Evolutionary conservation across 257 asterid species (phyloP).

Genomic region (Nicotiana knightiana): DNA sequence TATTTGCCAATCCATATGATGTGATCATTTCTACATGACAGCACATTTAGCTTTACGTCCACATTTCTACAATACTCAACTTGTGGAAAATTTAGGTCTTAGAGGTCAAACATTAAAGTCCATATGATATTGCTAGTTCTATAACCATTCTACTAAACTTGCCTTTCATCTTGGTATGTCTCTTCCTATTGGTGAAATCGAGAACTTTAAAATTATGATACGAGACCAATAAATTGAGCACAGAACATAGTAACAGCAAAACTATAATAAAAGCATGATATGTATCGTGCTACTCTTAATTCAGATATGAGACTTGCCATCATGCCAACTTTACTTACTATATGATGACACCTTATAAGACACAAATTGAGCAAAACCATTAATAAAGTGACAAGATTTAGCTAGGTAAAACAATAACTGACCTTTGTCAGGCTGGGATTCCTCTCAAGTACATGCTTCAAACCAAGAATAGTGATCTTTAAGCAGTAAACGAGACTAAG

Average conservation of each 20-base stretch:
- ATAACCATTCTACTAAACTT: too few species aligned
- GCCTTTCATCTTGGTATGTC: too few species aligned
- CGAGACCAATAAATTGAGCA: background rate
- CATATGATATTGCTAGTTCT: too few species aligned
- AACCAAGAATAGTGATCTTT: conserved; percentile 43
- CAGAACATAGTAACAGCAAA: too few species aligned
- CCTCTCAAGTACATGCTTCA: conserved; percentile 47
- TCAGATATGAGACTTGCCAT: background rate
- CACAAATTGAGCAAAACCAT: background rate
- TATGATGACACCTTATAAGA: background rate
- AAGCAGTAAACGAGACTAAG: conserved; percentile 54
- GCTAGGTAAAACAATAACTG: conserved; percentile 7
- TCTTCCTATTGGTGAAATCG: too few species aligned
- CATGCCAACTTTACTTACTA: background rate
- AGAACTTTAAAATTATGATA: too few species aligned
- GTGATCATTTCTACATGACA: too few species aligned
- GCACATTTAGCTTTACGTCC: too few species aligned
- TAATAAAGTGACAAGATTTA: background rate
- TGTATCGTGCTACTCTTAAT: background rate
- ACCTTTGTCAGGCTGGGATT: conserved; percentile 64
- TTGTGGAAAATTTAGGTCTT: too few species aligned
- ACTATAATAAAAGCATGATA: background rate
- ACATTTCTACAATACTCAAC: too few species aligned
- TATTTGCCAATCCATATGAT: too few species aligned
- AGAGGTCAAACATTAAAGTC: too few species aligned